Percentiles rank a stretch among this genome's conserved stretches.
Conservation (phyloP, 1,284 basidiomycete species). For the Ustilago cynodontis region DNA sequence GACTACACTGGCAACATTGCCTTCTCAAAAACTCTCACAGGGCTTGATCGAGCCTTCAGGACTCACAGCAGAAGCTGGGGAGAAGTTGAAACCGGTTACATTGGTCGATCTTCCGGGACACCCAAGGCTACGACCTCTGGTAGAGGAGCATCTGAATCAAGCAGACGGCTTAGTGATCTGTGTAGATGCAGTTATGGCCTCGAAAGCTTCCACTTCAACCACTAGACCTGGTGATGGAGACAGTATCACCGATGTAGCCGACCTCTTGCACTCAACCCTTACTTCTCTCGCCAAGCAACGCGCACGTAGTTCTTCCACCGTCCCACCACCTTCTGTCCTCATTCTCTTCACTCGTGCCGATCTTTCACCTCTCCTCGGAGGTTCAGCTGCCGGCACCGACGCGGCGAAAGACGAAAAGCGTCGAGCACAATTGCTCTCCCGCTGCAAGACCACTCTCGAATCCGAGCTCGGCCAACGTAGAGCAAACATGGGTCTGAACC, state of each 20-base stretch:
- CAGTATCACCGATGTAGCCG: slow-evolving; percentile 50
- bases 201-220: slow-evolving; percentile 40
- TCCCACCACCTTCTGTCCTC: slow-evolving; percentile 53
- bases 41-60: slow-evolving; percentile 18
- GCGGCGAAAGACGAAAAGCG: slow-evolving; percentile 56
- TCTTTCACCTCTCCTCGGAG: slow-evolving; percentile 61
- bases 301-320: slow-evolving; percentile 3
- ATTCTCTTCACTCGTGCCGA: slow-evolving; percentile 66
- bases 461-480: slow-evolving; percentile 56
- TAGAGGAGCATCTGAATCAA: slow-evolving; percentile 46
- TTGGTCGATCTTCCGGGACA: slow-evolving; percentile 66
- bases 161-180: slow-evolving; percentile 66
- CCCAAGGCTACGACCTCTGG: slow-evolving; percentile 55
- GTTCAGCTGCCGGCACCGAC: slow-evolving; percentile 41
- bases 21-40: slow-evolving; percentile 54
- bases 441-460: slow-evolving; percentile 61
- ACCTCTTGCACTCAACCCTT: slow-evolving; percentile 59
- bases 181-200: slow-evolving; percentile 63
- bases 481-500: slow-evolving; percentile 55
- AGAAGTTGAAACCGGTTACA: slow-evolving; percentile 28
- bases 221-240: slow-evolving; percentile 24
- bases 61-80: not conserved
- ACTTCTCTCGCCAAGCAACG: slow-evolving; percentile 49
- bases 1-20: slow-evolving; percentile 53
- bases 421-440: slow-evolving; percentile 56